Evolutionary conservation across 352 stramenopile genomes (phyloP), one percentile per base, ranked within the genome.

Genomic region (Globisporangium solare): DNA sequence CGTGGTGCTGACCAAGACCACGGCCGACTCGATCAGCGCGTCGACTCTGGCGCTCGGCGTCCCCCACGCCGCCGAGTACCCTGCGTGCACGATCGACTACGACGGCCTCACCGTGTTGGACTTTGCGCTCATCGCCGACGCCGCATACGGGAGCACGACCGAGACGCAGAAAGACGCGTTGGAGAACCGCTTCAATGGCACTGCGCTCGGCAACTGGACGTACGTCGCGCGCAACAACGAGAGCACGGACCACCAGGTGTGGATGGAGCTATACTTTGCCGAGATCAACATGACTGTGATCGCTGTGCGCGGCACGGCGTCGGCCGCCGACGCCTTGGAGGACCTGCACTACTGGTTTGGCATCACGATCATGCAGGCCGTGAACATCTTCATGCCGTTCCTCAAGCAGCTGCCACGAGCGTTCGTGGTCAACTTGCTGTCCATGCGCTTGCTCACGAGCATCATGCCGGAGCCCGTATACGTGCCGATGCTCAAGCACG

Each of bases 301-400:
- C 41, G 70, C 74, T 1, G 76, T 94, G 42, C 76, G 84, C n/a
- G 84, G 84, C 18, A 94, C 84, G 52, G 84, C 82, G 17, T 90
- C 82, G 8, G 82, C 76, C 12, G 76, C 80, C 3, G 85, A 94
- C 49, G 83, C 83, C 10, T 73, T 93, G 15, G 79, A 94, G 50
- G 85, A 94, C 54, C 67, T 94, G 58, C 83, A 94, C 63, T 94
- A 79, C 60, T 92, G 83, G 81, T 92, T 94, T 47, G 85, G 80
- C 22, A 89, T 94, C 54, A 85, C 64, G 47, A 89, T 92, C 61
- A 94, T 94, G 83, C 83, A 93, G 56, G 77, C 76, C 7, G 76
- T 83, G 7, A 84, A 92, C 51, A 61, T 86, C 6, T 92, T 92
- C 31, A 67, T 94, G 49, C 84, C 82, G 18, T 92, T 94, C 63